A percentile compares a stretch with the other conserved stretches of the same genome.
Conservation (phyloP, 805 yeast species). For the Zygoascus bituminiphila region DNA sequence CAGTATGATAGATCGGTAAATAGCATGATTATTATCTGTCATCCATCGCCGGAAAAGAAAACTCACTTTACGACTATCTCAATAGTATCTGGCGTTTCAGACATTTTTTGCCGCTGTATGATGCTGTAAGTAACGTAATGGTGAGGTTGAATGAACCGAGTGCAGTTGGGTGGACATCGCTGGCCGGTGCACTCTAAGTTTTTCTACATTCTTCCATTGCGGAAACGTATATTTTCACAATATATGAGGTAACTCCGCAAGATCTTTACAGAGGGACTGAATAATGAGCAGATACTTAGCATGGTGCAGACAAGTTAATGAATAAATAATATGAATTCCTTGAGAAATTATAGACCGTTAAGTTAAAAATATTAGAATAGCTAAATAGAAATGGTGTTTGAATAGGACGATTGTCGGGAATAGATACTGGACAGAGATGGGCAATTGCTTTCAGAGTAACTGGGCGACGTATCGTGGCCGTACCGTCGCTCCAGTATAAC, state of each 20-base stretch:
- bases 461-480: neutral
- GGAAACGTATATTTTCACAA: neutral
- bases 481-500: slow-evolving; percentile 1
- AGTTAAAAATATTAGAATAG: neutral
- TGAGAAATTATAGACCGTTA: too few species aligned
- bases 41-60: too few species aligned
- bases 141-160: neutral
- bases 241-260: neutral
- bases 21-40: too few species aligned
- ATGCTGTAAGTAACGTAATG: neutral
- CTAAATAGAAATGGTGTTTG: neutral
- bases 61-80: neutral
- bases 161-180: neutral
- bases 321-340: too few species aligned
- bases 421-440: neutral
- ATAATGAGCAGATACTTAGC: neutral
- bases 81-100: neutral
- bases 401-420: neutral
- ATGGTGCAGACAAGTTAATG: too few species aligned
- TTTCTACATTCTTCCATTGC: neutral
- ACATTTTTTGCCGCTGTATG: neutral
- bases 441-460: neutral
- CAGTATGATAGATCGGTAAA: too few species aligned
- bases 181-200: too few species aligned
- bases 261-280: too few species aligned